These are phyloP conservation scores for Xerocomus brunneocitrinus DNA, from an alignment of 768 basidiomycete genomes.

Conservation along the genomic window DNA sequence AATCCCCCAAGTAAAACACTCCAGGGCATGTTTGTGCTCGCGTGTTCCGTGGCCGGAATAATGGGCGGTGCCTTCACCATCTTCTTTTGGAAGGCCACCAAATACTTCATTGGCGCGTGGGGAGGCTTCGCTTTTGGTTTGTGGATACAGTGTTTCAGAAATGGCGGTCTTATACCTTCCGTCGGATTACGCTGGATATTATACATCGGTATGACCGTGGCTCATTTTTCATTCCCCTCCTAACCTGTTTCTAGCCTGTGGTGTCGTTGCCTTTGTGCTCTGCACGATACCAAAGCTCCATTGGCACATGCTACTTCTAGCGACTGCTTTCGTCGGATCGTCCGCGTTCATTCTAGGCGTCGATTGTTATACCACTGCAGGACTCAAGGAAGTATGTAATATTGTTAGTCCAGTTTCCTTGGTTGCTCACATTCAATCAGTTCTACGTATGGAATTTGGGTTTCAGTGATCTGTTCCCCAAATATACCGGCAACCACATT, in stretches of 20 bases:
- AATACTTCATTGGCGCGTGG: slow-evolving; percentile 63
- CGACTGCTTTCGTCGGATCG: slow-evolving; percentile 87
- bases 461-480: slow-evolving; percentile 74
- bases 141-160: slow-evolving; percentile 81
- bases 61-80: slow-evolving; percentile 83
- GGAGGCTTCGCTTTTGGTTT: slow-evolving; percentile 79
- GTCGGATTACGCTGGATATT: slow-evolving; percentile 87
- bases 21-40: slow-evolving; percentile 87
- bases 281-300: slow-evolving; percentile 85
- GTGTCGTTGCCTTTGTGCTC: slow-evolving; percentile 73
- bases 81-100: slow-evolving; percentile 89
- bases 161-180: slow-evolving; percentile 74
- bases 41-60: slow-evolving; percentile 72
- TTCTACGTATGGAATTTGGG: slow-evolving; percentile 97
- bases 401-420: not conserved
- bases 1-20: slow-evolving; percentile 75
- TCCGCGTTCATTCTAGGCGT: slow-evolving; percentile 89
- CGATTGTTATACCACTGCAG: slow-evolving; percentile 89
- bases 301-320: slow-evolving; percentile 79
- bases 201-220: slow-evolving; percentile 59
- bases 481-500: slow-evolving; percentile 61
- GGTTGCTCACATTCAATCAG: slow-evolving; percentile 36
- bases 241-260: slow-evolving; percentile 46
- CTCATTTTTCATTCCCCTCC: slow-evolving; percentile 13
- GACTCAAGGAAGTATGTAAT: slow-evolving; percentile 78